Conservation (phyloP, 495 filamentous ascomycete genomes). For the Annulohypoxylon stygium region DNA sequence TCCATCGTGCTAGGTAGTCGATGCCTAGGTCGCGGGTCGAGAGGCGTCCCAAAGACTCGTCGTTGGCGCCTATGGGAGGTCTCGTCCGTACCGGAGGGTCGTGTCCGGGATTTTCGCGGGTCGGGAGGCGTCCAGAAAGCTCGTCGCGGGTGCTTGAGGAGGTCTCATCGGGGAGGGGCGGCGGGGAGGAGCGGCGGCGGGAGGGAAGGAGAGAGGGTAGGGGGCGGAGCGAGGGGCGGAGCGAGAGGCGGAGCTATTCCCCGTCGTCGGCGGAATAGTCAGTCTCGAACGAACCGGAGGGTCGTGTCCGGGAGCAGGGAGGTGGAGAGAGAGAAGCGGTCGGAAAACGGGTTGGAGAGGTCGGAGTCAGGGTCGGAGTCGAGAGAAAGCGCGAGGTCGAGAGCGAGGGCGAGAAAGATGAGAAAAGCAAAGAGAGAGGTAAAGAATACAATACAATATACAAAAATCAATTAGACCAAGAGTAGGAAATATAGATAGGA, state of each 20-base stretch:
- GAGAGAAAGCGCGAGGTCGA: too few species aligned
- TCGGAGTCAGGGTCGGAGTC: too few species aligned
- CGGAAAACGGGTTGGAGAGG: neutral
- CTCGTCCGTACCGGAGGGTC: constrained; percentile 7
- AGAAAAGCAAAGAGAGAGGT: neutral
- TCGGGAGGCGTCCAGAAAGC: neutral
- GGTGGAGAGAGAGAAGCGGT: neutral
- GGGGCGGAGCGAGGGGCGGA: constrained; percentile 13
- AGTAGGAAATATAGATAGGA: neutral
- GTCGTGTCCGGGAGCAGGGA: neutral
- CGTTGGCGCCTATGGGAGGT: constrained; percentile 11
- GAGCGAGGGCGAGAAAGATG: too few species aligned
- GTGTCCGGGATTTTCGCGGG: constrained; percentile 20
- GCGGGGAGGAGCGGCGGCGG: neutral
- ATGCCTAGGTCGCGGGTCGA: constrained; percentile 2
- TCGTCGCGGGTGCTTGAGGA: too few species aligned
- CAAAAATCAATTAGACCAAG: neutral
- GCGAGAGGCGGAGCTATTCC: neutral
- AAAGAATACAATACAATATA: neutral
- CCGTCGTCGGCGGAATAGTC: constrained; percentile 16
- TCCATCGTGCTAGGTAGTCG: neutral
- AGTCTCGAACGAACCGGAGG: constrained; percentile 17
- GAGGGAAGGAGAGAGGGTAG: neutral
- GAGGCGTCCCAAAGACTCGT: constrained; percentile 12
- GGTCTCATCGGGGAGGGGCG: neutral